Conservation (phyloP, 352 stramenopile genomes). For the Globisporangium orthogonon region DNA sequence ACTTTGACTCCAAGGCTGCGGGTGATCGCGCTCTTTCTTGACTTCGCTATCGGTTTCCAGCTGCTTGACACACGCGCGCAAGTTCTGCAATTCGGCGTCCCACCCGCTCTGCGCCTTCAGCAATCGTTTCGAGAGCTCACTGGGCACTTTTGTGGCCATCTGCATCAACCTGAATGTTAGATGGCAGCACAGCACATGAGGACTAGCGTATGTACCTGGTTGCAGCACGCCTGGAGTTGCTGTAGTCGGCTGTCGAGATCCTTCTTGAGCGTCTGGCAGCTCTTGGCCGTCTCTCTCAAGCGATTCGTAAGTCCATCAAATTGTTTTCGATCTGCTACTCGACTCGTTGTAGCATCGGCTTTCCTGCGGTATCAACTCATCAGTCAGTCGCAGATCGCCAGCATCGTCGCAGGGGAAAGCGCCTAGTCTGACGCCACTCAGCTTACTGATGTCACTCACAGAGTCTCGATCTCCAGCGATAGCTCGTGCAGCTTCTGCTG, state of each 20-base stretch:
- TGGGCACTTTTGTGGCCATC: constrained; percentile 45
- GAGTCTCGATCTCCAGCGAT: constrained; percentile 20
- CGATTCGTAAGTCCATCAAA: constrained; percentile 58
- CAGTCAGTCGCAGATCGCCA: background rate
- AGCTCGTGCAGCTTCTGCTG: constrained; percentile 38
- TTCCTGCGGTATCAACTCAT: constrained; percentile 17
- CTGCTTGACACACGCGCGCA: constrained; percentile 28
- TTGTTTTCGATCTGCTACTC: constrained; percentile 44
- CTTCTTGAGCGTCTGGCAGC: constrained; percentile 27
- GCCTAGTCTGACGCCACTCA: background rate
- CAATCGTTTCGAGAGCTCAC: constrained; percentile 44
- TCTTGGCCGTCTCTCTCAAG: constrained; percentile 41
- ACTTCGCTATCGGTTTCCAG: constrained; percentile 13
- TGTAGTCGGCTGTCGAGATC: constrained; percentile 40
- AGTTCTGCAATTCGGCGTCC: constrained; percentile 26
- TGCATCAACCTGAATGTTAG: constrained; percentile 2
- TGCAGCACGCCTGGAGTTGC: constrained; percentile 26
- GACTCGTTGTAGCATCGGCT: constrained; percentile 27
- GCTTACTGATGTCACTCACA: constrained; percentile 19
- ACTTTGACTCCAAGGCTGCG: background rate
- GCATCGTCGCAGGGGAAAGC: background rate
- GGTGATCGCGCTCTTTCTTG: background rate
- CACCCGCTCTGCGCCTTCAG: constrained; percentile 36
- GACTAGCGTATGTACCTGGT: constrained; percentile 18
- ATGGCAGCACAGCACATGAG: background rate